These are phyloP conservation scores for Euryodendron excelsum DNA, from an alignment of 148 eudicot species.

Conservation along the genomic window DNA sequence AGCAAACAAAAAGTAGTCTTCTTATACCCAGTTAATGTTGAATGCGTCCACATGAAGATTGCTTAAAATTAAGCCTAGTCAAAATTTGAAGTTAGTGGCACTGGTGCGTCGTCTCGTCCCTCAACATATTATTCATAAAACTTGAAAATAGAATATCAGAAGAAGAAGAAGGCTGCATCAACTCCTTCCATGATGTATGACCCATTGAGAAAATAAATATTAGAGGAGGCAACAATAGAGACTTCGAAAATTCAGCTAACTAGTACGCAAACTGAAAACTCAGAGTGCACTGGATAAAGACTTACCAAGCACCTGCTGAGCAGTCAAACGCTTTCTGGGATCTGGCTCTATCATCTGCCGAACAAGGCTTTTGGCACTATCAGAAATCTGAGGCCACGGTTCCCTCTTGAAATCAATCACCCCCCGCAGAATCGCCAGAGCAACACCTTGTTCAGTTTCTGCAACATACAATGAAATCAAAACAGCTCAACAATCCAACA, in stretches of 20 bases:
- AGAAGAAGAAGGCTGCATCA: background rate
- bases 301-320: conserved; percentile 91
- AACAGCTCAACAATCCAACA: background rate
- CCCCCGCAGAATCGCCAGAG: conserved; percentile 73
- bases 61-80: background rate
- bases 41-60: background rate
- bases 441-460: conserved; percentile 93
- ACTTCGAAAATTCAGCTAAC: background rate
- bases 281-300: background rate
- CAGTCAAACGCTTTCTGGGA: conserved; percentile 76
- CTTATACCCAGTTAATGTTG: too few species aligned
- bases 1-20: too few species aligned
- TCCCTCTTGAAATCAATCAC: conserved; percentile 77
- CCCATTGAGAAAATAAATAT: background rate
- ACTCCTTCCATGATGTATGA: background rate
- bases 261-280: background rate
- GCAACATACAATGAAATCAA: conserved; percentile 13
- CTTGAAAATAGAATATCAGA: background rate
- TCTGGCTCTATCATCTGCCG: conserved; percentile 72
- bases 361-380: conserved; percentile 74
- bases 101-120: background rate
- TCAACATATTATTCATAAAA: background rate
- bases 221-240: background rate
- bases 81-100: background rate
- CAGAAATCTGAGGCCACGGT: conserved; percentile 92